Evolutionary conservation across 2,329 filamentous ascomycete genomes (phyloP), one percentile per base, ranked within the genome.

Genomic region (Didymosphaeria variabile): DNA sequence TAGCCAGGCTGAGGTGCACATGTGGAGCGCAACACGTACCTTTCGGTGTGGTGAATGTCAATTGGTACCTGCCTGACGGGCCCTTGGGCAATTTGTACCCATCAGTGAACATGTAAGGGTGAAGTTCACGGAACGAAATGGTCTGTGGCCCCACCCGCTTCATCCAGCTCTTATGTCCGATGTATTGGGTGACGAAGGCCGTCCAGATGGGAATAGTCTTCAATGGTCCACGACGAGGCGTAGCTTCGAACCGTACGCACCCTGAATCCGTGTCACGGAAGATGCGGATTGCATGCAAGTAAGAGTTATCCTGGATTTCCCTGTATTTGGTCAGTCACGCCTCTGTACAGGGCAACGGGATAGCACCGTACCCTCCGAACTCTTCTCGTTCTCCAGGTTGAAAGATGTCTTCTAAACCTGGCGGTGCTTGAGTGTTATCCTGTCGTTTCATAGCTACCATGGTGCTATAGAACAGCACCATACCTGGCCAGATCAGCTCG

Each of bases 201-300:
- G 86, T 89, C 87, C 87, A 89, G 58, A 89, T 84, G 0, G 87
- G 87, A 2, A 85, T 83, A 21, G 81, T 79, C 64, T 83, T 82
- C 74, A 84, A 80, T 1, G 81, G 80, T 0, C 87, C 86, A 29
- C 82, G 78, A 31, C 82, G 79, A 36, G 87, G 77, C 0, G 84
- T 84, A n/a, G 85, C 84, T 68, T 88, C 85, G 26, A 89, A 79
- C 12, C 87, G 79, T 0, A 89, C 77, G 4, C 82, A 82, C 12
- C 82, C 81, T 1, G 84, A 85, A 23, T 81, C 76, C 17, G 67
- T 74, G 60, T 89, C 87, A 45, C 78, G 75, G 67, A 82, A 86
- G 15, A 89, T 75, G 13, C 86, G 84, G 56, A 89, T 77, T 0
- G 82, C 84, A 64, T 88, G 86, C 1, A 81, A 77, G 64, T 82